Percentiles rank a stretch among this genome's conserved stretches.
phyloP scores from a whole-genome alignment of 1,284 basidiomycete species.

The Pseudozyma pruni region DNA sequence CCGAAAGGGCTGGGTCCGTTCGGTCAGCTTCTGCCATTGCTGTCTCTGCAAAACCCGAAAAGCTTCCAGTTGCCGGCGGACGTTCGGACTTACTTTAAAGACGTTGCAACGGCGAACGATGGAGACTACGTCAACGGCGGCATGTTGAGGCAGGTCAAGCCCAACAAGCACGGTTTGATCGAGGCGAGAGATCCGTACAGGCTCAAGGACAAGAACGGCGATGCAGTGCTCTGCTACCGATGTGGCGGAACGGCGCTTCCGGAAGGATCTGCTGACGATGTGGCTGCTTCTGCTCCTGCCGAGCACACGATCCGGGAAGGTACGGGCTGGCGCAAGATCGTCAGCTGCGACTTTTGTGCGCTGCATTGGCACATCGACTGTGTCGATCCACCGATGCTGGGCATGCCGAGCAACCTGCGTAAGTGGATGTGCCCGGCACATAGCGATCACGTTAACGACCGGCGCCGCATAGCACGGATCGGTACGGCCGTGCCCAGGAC shows the following conservation, averaged over 20 bases:
- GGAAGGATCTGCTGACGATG: conserved; percentile 40
- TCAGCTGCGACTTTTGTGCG: conserved; percentile 94
- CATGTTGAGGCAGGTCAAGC: conserved; percentile 67
- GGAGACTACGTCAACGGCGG: conserved; percentile 75
- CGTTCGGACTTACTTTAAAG: conserved; percentile 84
- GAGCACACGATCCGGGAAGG: conserved; percentile 39
- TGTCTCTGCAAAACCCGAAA: conserved; percentile 76
- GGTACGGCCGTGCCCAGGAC: conserved; percentile 35
- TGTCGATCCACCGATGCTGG: conserved; percentile 85
- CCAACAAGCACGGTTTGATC: conserved; percentile 81
- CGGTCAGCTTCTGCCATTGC: conserved; percentile 75
- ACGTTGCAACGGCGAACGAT: conserved; percentile 69
- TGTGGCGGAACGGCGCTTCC: conserved; percentile 82
- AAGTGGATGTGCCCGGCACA: conserved; percentile 99
- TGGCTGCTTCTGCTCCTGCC: conserved; percentile 11
- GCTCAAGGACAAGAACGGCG: conserved; percentile 84
- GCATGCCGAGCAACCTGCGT: conserved; percentile 84
- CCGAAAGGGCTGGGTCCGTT: conserved; percentile 64
- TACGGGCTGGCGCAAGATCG: conserved; percentile 72
- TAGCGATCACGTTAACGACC: conserved; percentile 77
- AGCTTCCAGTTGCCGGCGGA: conserved; percentile 92
- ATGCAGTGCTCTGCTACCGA: conserved; percentile 84
- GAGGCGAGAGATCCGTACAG: conserved; percentile 92
- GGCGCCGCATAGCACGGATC: conserved; percentile 51
- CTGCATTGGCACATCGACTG: conserved; percentile 98